phyloP scores from a whole-genome alignment of 441 rosid species.

The Sinapis alba region DNA sequence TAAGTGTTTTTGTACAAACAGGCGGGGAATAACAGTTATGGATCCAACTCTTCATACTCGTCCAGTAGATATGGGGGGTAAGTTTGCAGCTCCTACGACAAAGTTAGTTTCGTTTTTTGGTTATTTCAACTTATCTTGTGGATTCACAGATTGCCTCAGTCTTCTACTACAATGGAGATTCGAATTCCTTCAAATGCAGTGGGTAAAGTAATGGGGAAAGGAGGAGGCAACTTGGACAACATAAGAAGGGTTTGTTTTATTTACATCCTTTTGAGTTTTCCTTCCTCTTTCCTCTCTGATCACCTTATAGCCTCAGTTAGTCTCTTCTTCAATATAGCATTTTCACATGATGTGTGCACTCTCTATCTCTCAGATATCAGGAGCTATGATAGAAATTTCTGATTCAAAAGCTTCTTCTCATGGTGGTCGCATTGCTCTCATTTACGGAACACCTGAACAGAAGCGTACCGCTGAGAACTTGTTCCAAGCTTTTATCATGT shows the following conservation, averaged over 20 bases:
- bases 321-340: constrained; percentile 13
- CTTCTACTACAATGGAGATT: constrained; percentile 71
- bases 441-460: constrained; percentile 93
- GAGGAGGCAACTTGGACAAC: constrained; percentile 86
- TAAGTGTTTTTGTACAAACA: constrained; percentile 30
- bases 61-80: constrained; percentile 82
- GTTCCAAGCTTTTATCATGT: constrained; percentile 96
- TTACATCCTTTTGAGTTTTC: background rate
- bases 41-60: constrained; percentile 69
- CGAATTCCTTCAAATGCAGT: constrained; percentile 82
- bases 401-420: constrained; percentile 72
- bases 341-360: constrained; percentile 26
- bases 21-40: constrained; percentile 73
- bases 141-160: constrained; percentile 55
- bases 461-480: constrained; percentile 90
- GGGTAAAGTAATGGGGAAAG: constrained; percentile 37
- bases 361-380: constrained; percentile 77
- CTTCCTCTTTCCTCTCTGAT: constrained; percentile 20
- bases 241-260: constrained; percentile 72
- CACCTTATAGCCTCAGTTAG: constrained; percentile 10
- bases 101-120: constrained; percentile 8
- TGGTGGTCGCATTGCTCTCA: constrained; percentile 84
- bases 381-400: constrained; percentile 89
- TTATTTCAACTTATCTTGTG: constrained; percentile 5
- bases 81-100: constrained; percentile 34